Percentiles rank a stretch among this genome's conserved stretches.
Conservation (phyloP, 495 filamentous ascomycete species). For the Podospora australis region DNA sequence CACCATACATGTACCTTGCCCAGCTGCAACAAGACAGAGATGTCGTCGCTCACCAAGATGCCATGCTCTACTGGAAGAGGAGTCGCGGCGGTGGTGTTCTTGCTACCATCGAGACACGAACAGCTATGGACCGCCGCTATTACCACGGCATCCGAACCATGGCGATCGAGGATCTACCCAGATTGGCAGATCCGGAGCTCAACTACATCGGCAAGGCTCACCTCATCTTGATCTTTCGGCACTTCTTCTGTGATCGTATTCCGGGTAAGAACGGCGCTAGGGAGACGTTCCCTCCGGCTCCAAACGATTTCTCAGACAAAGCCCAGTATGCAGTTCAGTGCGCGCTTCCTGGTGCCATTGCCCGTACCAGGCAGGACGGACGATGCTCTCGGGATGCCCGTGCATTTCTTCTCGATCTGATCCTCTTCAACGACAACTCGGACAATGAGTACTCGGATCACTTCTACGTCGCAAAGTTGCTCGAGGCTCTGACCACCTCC, state of each 20-base stretch:
- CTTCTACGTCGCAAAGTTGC: constrained; percentile 76
- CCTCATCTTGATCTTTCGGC: constrained; percentile 74
- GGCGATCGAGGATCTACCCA: constrained; percentile 68
- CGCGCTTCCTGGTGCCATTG: constrained; percentile 71
- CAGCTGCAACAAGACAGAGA: constrained; percentile 97
- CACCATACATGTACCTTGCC: constrained; percentile 93
- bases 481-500: constrained; percentile 71
- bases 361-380: constrained; percentile 69
- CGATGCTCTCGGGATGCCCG: constrained; percentile 70
- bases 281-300: constrained; percentile 64
- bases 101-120: constrained; percentile 79
- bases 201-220: constrained; percentile 79
- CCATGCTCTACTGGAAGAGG: constrained; percentile 41
- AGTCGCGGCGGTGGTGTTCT: constrained; percentile 60
- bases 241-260: constrained; percentile 72
- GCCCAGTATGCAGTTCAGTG: constrained; percentile 75
- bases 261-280: constrained; percentile 22
- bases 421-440: constrained; percentile 89
- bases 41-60: constrained; percentile 87
- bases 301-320: constrained; percentile 86
- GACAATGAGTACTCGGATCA: constrained; percentile 82
- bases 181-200: constrained; percentile 54
- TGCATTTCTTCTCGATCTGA: constrained; percentile 74
- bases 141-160: constrained; percentile 85
- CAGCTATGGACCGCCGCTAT: constrained; percentile 84